A percentile compares a stretch with the other conserved stretches of the same genome.
Conservation (phyloP, 2,329 filamentous ascomycete genomes). For the Arthrobotrys conoides region DNA sequence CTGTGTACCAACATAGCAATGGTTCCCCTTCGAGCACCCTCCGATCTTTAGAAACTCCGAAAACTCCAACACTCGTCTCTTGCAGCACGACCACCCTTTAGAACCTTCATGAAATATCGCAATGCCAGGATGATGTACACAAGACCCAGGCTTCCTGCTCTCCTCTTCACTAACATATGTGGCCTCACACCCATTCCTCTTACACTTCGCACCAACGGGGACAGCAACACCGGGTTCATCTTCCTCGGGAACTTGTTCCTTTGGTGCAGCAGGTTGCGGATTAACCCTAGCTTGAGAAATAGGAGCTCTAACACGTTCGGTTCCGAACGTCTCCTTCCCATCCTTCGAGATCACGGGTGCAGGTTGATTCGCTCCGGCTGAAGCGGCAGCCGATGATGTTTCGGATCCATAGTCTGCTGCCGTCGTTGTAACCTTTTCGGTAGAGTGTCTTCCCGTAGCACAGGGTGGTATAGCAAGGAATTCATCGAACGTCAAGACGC, state of each 20-base stretch:
- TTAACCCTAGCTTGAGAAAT: conserved; percentile 66
- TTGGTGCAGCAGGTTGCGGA: conserved; percentile 73
- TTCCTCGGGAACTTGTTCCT: conserved; percentile 80
- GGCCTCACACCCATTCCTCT: conserved; percentile 80
- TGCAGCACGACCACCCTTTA: conserved; percentile 98
- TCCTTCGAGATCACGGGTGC: conserved; percentile 68
- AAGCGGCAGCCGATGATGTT: conserved; percentile 67
- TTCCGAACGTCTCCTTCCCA: conserved; percentile 69
- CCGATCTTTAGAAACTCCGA: conserved; percentile 97
- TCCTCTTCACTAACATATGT: conserved; percentile 74
- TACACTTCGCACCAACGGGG: conserved; percentile 80
- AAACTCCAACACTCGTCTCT: conserved; percentile 93
- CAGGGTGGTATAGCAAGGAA: conserved; percentile 94
- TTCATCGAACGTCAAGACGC: conserved; percentile 97
- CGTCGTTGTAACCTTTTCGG: conserved; percentile 79
- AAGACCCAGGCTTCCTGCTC: conserved; percentile 79
- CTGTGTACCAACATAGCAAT: conserved; percentile 84
- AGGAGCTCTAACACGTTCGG: conserved; percentile 62
- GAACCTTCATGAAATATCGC: conserved; percentile 96
- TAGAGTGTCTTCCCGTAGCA: conserved; percentile 92
- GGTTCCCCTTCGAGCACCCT: conserved; percentile 85
- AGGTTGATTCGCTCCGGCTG: conserved; percentile 38
- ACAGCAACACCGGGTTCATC: conserved; percentile 84
- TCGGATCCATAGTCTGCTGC: conserved; percentile 72
- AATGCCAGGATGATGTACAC: conserved; percentile 87